Conservation (phyloP, 2,329 filamentous ascomycete genomes). For the Colletotrichum zoysiae region DNA sequence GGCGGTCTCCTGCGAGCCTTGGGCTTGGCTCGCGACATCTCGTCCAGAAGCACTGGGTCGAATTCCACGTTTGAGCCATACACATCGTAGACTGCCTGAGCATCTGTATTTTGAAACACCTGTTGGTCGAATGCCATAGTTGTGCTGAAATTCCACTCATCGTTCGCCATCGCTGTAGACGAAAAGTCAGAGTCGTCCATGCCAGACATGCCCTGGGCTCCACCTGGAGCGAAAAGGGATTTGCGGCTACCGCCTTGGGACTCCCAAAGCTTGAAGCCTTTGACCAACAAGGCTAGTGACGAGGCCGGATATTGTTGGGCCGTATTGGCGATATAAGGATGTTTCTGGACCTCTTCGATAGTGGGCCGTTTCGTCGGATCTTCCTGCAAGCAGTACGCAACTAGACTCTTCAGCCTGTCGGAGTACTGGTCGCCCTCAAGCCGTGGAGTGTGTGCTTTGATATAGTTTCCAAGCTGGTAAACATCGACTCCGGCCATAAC, state of each 20-base stretch:
- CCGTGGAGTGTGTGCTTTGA: slow-evolving; percentile 73
- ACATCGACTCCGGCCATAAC: slow-evolving; percentile 66
- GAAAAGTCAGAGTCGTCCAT: slow-evolving; percentile 54
- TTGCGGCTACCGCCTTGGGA: slow-evolving; percentile 77
- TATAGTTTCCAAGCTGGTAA: slow-evolving; percentile 62
- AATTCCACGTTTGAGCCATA: slow-evolving; percentile 72
- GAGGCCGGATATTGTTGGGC: slow-evolving; percentile 72
- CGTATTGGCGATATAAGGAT: slow-evolving; percentile 76
- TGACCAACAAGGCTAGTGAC: slow-evolving; percentile 74
- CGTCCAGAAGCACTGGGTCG: slow-evolving; percentile 56
- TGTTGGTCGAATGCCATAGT: slow-evolving; percentile 74
- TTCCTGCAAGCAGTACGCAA: slow-evolving; percentile 79
- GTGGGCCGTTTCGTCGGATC: slow-evolving; percentile 76
- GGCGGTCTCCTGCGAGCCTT: slow-evolving; percentile 68
- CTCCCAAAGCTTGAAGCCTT: slow-evolving; percentile 82
- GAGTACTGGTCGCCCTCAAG: slow-evolving; percentile 81
- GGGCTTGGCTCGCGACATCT: slow-evolving; percentile 63
- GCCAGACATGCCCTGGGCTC: slow-evolving; percentile 64
- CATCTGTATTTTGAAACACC: slow-evolving; percentile 65
- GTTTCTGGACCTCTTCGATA: slow-evolving; percentile 76
- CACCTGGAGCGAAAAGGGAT: slow-evolving; percentile 71
- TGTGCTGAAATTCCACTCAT: slow-evolving; percentile 78
- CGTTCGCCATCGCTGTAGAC: slow-evolving; percentile 61
- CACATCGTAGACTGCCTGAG: slow-evolving; percentile 71
- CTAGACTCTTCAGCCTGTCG: slow-evolving; percentile 74